Conservation (phyloP, 306 rosid species). For the Purshia tridentata region DNA sequence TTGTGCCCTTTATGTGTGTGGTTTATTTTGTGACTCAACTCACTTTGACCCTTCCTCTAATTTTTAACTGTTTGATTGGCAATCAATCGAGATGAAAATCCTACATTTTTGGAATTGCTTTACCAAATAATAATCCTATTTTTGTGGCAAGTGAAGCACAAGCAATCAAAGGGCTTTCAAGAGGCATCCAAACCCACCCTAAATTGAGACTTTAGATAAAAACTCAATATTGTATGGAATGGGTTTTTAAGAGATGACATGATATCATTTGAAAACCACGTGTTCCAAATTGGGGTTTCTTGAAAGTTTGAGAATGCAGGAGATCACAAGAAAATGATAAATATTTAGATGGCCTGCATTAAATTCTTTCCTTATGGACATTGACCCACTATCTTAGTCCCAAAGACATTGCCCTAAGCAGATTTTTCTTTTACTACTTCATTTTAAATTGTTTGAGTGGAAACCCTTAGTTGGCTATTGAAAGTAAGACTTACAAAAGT, state of each 20-base stretch:
- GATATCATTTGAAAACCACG: conserved; percentile 32
- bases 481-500: not conserved
- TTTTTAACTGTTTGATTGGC: not conserved
- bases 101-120: not conserved
- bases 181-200: conserved; percentile 25
- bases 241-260: conserved; percentile 23
- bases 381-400: too few species aligned
- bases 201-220: conserved; percentile 8
- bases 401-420: too few species aligned
- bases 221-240: not conserved
- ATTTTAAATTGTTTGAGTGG: not conserved
- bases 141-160: not conserved
- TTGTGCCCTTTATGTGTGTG: not conserved
- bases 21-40: not conserved
- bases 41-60: not conserved
- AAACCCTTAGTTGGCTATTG: not conserved
- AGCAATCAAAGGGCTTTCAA: conserved; percentile 7
- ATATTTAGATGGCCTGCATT: not conserved
- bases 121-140: conserved; percentile 13
- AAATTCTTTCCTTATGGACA: too few species aligned
- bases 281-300: conserved; percentile 40
- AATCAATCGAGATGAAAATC: not conserved
- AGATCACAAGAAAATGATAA: not conserved
- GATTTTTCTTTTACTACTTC: too few species aligned
- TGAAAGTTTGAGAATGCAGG: conserved; percentile 35